Evolutionary conservation across 306 rosid genomes (phyloP).

Genomic region (Oemleria cerasiformis): DNA sequence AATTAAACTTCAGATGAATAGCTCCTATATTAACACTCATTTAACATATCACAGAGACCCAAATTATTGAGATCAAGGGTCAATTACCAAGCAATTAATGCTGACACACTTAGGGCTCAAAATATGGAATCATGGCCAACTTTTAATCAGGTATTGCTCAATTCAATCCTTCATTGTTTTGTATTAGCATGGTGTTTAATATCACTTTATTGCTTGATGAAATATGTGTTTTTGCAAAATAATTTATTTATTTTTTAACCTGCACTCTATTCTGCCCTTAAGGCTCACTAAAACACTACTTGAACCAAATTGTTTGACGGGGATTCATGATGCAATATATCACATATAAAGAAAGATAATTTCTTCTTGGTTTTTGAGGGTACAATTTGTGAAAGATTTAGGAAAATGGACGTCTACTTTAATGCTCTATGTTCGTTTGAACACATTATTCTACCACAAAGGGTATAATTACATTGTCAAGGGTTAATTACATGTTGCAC

Average conservation of each 20-base stretch:
- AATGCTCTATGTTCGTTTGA: not conserved
- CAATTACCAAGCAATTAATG: conserved; percentile 85
- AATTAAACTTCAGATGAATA: not conserved
- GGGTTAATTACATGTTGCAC: not conserved
- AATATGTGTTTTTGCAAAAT: too few species aligned
- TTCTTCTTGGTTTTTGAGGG: not conserved
- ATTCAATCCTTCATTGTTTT: not conserved
- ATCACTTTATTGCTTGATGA: not conserved
- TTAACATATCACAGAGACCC: conserved; percentile 54
- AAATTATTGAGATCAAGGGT: conserved; percentile 68
- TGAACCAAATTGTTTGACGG: not conserved
- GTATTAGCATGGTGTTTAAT: not conserved
- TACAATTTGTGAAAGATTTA: not conserved
- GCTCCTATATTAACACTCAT: conserved; percentile 4
- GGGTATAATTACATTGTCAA: not conserved
- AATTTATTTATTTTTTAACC: not conserved
- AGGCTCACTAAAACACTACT: not conserved
- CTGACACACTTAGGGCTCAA: conserved; percentile 81
- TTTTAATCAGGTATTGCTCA: conserved; percentile 76
- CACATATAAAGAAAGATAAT: not conserved
- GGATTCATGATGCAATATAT: not conserved
- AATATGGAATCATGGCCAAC: conserved; percentile 92
- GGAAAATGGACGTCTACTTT: not conserved
- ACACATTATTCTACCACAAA: not conserved
- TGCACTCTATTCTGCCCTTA: not conserved